These are phyloP conservation scores for Sinapis alba DNA, from an alignment of 441 rosid genomes.

Conservation along the genomic window DNA sequence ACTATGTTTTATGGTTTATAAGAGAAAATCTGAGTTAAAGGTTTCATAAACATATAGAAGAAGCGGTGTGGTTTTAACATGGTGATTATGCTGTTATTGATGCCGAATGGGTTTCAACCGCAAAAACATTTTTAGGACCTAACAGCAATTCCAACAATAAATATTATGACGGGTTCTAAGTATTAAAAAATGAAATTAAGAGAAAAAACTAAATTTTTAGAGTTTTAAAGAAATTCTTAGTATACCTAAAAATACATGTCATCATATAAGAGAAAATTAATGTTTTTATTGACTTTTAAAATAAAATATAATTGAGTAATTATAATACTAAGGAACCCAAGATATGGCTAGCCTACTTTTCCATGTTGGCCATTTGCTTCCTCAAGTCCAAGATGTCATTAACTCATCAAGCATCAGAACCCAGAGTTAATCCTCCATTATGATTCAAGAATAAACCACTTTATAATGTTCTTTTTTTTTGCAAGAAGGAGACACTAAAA, in stretches of 20 bases:
- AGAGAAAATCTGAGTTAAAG: background rate
- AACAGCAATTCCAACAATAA: too few relatives aligned
- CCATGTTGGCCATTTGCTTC: background rate
- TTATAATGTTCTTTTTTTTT: background rate
- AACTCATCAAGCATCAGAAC: background rate
- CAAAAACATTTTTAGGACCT: background rate
- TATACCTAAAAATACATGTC: too few relatives aligned
- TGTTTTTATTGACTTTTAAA: too few relatives aligned
- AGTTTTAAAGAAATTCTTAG: too few relatives aligned
- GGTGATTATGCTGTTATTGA: background rate
- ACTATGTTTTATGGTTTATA: background rate
- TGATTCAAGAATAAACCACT: background rate
- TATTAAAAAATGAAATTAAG: too few relatives aligned
- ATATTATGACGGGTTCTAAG: too few relatives aligned
- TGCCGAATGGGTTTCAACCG: background rate
- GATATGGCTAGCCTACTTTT: background rate
- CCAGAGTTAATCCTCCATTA: background rate
- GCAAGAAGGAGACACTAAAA: background rate
- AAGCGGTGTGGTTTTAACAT: slow-evolving; percentile 1
- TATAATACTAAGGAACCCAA: background rate
- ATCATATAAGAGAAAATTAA: too few relatives aligned
- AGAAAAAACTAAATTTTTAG: too few relatives aligned
- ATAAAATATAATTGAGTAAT: too few relatives aligned
- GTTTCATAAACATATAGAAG: background rate
- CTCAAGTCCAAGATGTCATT: background rate